A percentile compares a stretch with the other conserved stretches of the same genome.
These are phyloP conservation scores for Venustampulla echinocandica DNA, from an alignment of 495 filamentous ascomycete genomes.

Conservation along the genomic window DNA sequence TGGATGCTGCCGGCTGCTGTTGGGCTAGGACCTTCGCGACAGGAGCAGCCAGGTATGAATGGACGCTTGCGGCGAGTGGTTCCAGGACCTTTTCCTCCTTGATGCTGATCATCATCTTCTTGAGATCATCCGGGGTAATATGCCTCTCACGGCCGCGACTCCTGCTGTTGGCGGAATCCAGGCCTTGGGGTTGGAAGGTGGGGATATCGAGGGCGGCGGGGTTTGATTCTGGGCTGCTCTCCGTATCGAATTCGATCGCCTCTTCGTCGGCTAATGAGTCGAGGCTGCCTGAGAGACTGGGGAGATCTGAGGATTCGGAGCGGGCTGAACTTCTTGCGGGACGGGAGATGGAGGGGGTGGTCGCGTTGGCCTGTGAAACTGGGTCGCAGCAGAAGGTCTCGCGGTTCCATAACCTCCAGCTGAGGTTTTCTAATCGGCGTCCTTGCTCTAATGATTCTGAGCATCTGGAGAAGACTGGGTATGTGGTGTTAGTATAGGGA, in stretches of 20 bases:
- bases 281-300: slow-evolving; percentile 84
- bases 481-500: not conserved
- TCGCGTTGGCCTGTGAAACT: slow-evolving; percentile 25
- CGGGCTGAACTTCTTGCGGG: slow-evolving; percentile 35
- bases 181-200: slow-evolving; percentile 47
- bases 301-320: slow-evolving; percentile 52
- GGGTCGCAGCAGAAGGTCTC: slow-evolving; percentile 91
- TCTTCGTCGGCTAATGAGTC: slow-evolving; percentile 72
- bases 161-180: slow-evolving; percentile 47
- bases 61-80: slow-evolving; percentile 17
- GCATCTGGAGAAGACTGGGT: slow-evolving; percentile 85
- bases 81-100: slow-evolving; percentile 68
- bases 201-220: slow-evolving; percentile 44
- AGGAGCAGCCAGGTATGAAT: slow-evolving; percentile 17
- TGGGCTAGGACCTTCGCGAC: not conserved
- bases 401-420: slow-evolving; percentile 91
- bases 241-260: slow-evolving; percentile 56
- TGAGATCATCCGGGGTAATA: slow-evolving; percentile 76
- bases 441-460: slow-evolving; percentile 92
- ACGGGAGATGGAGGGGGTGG: slow-evolving; percentile 36
- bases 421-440: slow-evolving; percentile 85
- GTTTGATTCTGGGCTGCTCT: slow-evolving; percentile 31
- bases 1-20: not conserved
- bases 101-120: slow-evolving; percentile 87
- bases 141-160: slow-evolving; percentile 76